Evolutionary conservation across 345 rosid genomes (phyloP).

Genomic region (Moringa oleifera): DNA sequence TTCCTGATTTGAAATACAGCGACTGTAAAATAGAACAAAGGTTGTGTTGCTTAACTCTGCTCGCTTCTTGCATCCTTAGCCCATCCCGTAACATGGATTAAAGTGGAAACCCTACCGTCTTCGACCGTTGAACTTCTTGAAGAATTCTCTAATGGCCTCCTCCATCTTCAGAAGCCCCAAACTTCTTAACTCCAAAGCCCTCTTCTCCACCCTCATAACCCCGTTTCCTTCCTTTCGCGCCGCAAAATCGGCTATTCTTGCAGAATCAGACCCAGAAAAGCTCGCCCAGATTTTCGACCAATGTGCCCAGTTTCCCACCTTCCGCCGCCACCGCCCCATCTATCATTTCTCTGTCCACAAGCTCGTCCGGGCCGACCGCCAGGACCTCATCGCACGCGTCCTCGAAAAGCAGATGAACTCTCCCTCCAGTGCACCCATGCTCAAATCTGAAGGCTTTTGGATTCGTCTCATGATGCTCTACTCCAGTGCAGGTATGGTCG

Average conservation of each 20-base stretch:
- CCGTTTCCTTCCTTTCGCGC: slow-evolving; percentile 28
- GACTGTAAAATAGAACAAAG: too few relatives aligned
- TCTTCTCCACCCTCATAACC: slow-evolving; percentile 10
- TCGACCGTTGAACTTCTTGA: too few relatives aligned
- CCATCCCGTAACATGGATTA: too few relatives aligned
- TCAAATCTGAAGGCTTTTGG: slow-evolving; percentile 32
- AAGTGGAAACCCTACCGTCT: too few relatives aligned
- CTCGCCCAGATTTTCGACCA: slow-evolving; percentile 22
- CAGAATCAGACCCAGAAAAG: slow-evolving; percentile 28
- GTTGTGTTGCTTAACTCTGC: too few relatives aligned
- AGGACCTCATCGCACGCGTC: slow-evolving; percentile 25
- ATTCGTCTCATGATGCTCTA: slow-evolving; percentile 32
- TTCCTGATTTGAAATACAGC: too few relatives aligned
- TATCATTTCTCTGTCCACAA: slow-evolving; percentile 29
- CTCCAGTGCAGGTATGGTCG: slow-evolving; percentile 26
- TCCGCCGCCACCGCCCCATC: slow-evolving; percentile 35
- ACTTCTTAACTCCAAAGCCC: slow-evolving; percentile 7
- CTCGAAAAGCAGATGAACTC: slow-evolving; percentile 12
- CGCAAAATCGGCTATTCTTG: slow-evolving; percentile 22
- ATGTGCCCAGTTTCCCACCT: slow-evolving; percentile 21
- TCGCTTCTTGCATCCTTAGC: too few relatives aligned
- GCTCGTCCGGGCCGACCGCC: slow-evolving; percentile 28
- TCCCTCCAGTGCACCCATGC: background rate
- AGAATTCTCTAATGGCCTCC: slow-evolving; percentile 33
- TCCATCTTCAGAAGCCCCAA: slow-evolving; percentile 16